Evolutionary conservation across 2,329 filamentous ascomycete species (phyloP), one percentile per base, ranked within the genome.

Genomic region (Fusarium domesticum): DNA sequence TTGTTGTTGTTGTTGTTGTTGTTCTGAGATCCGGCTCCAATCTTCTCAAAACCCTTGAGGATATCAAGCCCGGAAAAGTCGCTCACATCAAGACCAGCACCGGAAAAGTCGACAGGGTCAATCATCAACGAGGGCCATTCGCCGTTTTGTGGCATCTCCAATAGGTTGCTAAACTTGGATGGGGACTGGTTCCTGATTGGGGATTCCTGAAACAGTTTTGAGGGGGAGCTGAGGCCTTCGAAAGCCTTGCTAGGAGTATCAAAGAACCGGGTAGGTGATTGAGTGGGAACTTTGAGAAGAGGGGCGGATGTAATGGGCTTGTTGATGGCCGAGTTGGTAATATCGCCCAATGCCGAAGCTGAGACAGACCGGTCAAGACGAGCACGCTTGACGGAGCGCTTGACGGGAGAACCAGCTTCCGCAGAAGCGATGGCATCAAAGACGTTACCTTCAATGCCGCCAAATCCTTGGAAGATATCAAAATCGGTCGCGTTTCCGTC

Each of bases 11-110:
- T 60, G 46, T 62, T 61, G 48, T 64, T 65, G 47, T 61, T 43
- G 44, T 58, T 34, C 50, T 69, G 62, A 20, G 61, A 60, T 51
- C 62, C 71, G 35, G 72, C 70, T 36, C 85, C 85, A 61, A 90
- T 89, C 69, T 84, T 86, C 62, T 85, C 80, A 58, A 89, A 90
- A 8, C 85, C 85, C 60, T 87, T 83, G 35, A 87, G 76, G 53
- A 90, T 84, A 57, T 90, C 86, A 39, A 89, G 75, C 2, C 77
- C 80, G 12, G 77, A 68, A 47, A 72, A 73, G 34, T 84, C 81
- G 45, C 79, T 73, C 3, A 71, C 70, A 28, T 81, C 76, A 0
- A 72, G 54, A 12, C 80, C 74, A 35, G 72, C 56, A 2, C 62
- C 57, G 31, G 63, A 61, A 54, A 72, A 74, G 5, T 77, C 73